Base-by-base conservation (phyloP, 345 rosid species). In the Gossypium turneri region DNA sequence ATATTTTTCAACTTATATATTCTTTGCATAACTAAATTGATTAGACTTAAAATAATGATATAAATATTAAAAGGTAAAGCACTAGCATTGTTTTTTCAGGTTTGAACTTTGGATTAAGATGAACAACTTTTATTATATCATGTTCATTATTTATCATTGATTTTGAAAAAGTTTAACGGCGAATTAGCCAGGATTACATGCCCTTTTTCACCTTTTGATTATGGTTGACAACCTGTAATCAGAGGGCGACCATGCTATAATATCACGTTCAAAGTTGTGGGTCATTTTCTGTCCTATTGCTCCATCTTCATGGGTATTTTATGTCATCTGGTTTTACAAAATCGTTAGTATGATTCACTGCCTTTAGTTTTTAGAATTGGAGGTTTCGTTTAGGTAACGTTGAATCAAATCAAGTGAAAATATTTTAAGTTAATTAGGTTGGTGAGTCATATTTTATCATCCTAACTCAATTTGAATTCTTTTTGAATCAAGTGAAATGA, bases 351-450 rank as follows among this genome's bases (percentile, higher is more conserved):
- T 67, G 43, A 25, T 25, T 48, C 38, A 24, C 9, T 25, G 22
- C 51, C 2, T 10, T 69, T 25, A 27, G 59, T 27, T 51, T 15
- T 50, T 45, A 2, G 25, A 27, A 69, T 51, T 44, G 24, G 51
- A 69, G 45, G 59, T 69, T 50, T 25, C 3, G 2, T n/a, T 68
- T 25, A 34, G 1, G 1, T 0, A 34, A 4, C 6, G 6, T 34
- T 29, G 1, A 0, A 29, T 29, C 4, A 4, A 29, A 29, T 25
- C 3, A 0, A 27, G 29, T 0, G 3, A 27, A 27, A 27, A 25
- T 0, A 2, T 27, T 3, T 29, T 3, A 3, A 29, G 34, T 29
- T 29, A 3, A 29, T 29, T 0, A 0, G 3, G 0, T 3, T 29
- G 0, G 3, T 29, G 4, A 29, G 34, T 29, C 0, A 3, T 29